Percentiles rank a stretch among this genome's conserved stretches.
Evolutionary conservation across 2,329 filamentous ascomycete species (phyloP).

Genomic region (Xenoacremonium recifei): DNA sequence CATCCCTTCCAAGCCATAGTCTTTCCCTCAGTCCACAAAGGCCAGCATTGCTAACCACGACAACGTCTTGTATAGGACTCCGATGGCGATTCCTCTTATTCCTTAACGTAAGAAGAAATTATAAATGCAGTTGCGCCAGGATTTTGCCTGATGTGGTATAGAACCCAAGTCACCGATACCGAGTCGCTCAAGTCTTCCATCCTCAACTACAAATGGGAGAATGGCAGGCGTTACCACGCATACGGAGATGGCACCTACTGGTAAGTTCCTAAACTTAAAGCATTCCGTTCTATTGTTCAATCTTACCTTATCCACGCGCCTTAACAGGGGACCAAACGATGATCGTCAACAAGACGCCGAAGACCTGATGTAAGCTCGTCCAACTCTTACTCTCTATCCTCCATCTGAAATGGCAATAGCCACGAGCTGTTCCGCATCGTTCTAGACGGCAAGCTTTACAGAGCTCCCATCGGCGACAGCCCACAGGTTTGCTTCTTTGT

Average conservation of each 20-base stretch:
- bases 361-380: conserved; percentile 17
- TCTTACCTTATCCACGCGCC: not conserved
- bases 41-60: too few species aligned
- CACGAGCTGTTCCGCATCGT: conserved; percentile 21
- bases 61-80: conserved; percentile 5
- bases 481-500: conserved; percentile 9
- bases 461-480: conserved; percentile 29
- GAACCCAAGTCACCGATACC: conserved; percentile 8
- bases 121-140: not conserved
- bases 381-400: not conserved
- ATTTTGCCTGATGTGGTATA: conserved; percentile 3
- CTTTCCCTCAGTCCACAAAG: too few species aligned
- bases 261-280: not conserved
- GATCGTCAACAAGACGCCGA: conserved; percentile 22
- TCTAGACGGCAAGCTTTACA: conserved; percentile 28
- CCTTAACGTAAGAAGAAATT: conserved; percentile 1
- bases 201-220: conserved; percentile 34
- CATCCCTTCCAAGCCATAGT: too few species aligned
- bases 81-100: conserved; percentile 9
- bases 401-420: conserved; percentile 5
- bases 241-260: conserved; percentile 42
- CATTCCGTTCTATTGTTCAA: not conserved
- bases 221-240: conserved; percentile 47
- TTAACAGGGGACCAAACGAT: conserved; percentile 24
- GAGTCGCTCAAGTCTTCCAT: conserved; percentile 10